A percentile compares a stretch with the other conserved stretches of the same genome.
Conservation (phyloP, 2,329 filamentous ascomycete genomes). For the Hortaea sp. region DNA sequence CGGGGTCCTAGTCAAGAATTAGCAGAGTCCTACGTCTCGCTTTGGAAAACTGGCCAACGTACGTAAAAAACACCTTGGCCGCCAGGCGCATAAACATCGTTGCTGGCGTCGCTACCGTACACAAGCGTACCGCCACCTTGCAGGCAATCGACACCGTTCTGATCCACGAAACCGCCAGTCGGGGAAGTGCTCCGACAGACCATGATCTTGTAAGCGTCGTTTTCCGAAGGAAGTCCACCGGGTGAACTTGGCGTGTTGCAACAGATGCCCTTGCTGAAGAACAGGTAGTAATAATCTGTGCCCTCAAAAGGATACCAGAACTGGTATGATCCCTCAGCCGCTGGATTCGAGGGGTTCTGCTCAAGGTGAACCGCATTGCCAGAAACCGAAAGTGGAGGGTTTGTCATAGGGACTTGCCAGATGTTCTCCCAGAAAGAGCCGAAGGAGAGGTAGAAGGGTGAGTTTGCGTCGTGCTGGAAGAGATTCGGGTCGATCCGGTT, state of each 20-base stretch:
- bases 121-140: slow-evolving; percentile 51
- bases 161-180: slow-evolving; percentile 46
- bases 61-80: slow-evolving; percentile 50
- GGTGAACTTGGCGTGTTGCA: slow-evolving; percentile 38
- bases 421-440: not conserved
- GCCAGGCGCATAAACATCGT: slow-evolving; percentile 53
- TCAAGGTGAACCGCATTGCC: not conserved
- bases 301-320: not conserved
- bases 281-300: slow-evolving; percentile 19
- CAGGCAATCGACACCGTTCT: slow-evolving; percentile 43
- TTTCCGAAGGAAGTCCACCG: not conserved
- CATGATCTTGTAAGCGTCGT: not conserved
- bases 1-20: slow-evolving; percentile 27
- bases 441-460: not conserved
- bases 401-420: not conserved
- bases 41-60: too few species aligned
- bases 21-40: too few species aligned
- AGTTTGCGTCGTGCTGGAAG: slow-evolving; percentile 22
- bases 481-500: slow-evolving; percentile 45
- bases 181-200: not conserved
- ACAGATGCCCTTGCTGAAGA: slow-evolving; percentile 52
- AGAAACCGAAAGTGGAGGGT: not conserved
- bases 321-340: not conserved
- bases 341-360: not conserved
- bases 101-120: slow-evolving; percentile 46